Evolutionary conservation across 2,329 filamentous ascomycete genomes (phyloP).

Genomic region (Talaromyces amestolkiae): DNA sequence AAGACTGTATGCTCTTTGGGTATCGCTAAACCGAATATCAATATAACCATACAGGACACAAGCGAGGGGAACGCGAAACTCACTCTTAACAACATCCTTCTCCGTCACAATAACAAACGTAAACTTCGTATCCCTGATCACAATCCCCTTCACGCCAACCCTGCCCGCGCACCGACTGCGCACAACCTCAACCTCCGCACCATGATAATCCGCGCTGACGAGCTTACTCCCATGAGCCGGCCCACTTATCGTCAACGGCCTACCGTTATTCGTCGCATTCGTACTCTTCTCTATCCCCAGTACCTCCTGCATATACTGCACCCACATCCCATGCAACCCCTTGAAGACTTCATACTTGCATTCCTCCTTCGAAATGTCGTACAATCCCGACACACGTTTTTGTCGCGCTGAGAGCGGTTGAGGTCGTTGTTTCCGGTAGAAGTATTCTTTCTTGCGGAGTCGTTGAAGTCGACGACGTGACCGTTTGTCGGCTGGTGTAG

Average conservation of each 20-base stretch:
- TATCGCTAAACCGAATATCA: constrained; percentile 50
- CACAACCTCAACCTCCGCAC: constrained; percentile 77
- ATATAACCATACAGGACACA: too few relatives aligned
- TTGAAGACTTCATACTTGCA: constrained; percentile 73
- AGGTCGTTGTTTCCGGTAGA: constrained; percentile 52
- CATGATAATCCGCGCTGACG: constrained; percentile 85
- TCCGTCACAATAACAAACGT: constrained; percentile 80
- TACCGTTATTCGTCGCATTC: constrained; percentile 14
- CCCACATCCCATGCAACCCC: constrained; percentile 75
- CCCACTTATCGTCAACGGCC: constrained; percentile 54
- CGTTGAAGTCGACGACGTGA: constrained; percentile 53
- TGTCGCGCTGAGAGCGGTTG: constrained; percentile 74
- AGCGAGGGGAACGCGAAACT: constrained; percentile 24
- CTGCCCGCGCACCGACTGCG: constrained; percentile 75
- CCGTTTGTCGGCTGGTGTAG: constrained; percentile 55
- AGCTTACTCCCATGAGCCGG: constrained; percentile 57
- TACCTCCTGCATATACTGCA: constrained; percentile 79
- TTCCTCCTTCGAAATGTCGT: constrained; percentile 68
- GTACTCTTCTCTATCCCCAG: constrained; percentile 56
- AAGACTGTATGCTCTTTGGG: constrained; percentile 92
- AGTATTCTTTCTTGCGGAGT: constrained; percentile 48
- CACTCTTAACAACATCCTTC: constrained; percentile 66
- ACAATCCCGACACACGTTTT: constrained; percentile 69
- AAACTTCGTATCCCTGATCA: constrained; percentile 83
- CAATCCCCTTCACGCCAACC: constrained; percentile 81